A percentile compares a stretch with the other conserved stretches of the same genome.
phyloP scores from a whole-genome alignment of 768 basidiomycete genomes.

The Kwoniella pini region DNA sequence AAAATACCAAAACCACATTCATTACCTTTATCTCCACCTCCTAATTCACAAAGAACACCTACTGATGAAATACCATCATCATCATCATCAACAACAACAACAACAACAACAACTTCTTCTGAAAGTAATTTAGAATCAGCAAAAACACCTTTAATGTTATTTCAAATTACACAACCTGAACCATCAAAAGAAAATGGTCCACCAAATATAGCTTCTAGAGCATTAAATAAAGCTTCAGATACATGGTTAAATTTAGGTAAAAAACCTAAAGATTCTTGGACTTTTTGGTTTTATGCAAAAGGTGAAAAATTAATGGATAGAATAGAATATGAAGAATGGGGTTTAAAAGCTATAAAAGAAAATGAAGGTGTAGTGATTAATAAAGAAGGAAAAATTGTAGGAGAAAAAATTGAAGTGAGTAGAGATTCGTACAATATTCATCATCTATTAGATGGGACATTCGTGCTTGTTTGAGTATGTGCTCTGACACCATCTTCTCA shows the following conservation, averaged over 20 bases:
- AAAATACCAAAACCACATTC: conserved; percentile 28
- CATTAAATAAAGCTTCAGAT: conserved; percentile 39
- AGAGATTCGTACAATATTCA: too few species aligned
- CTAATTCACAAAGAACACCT: conserved; percentile 8
- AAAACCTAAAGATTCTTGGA: conserved; percentile 42
- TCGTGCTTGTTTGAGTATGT: too few species aligned
- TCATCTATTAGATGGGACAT: too few species aligned
- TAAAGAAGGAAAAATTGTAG: conserved; percentile 24
- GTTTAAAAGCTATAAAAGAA: conserved; percentile 50
- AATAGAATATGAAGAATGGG: conserved; percentile 56
- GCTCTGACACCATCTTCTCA: background rate
- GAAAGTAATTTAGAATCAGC: background rate
- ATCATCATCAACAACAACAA: background rate
- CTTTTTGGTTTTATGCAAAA: conserved; percentile 46
- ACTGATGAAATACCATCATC: conserved; percentile 10
- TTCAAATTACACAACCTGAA: conserved; percentile 38
- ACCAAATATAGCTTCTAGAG: conserved; percentile 15
- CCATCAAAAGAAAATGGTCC: conserved; percentile 4
- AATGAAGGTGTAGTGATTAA: conserved; percentile 42
- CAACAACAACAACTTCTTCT: background rate
- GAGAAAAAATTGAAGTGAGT: conserved; percentile 46
- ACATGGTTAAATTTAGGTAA: conserved; percentile 48
- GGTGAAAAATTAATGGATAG: conserved; percentile 56
- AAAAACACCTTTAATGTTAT: conserved; percentile 30
- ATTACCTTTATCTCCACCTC: background rate